Evolutionary conservation across 768 basidiomycete species (phyloP).

Genomic region (Calvatia gigantea): DNA sequence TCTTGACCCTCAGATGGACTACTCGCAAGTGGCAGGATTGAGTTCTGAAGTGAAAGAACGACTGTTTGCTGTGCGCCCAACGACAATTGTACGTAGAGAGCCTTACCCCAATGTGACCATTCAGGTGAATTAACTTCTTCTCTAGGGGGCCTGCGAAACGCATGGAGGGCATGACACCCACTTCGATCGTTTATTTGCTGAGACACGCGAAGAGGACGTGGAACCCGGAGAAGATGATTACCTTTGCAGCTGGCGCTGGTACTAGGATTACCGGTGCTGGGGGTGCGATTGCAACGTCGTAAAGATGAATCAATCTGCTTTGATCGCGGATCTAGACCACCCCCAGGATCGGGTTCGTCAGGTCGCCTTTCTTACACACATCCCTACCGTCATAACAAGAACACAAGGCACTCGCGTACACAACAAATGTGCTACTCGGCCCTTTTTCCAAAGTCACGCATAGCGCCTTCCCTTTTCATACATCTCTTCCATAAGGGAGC

Average conservation of each 20-base stretch:
- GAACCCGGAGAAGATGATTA: constrained; percentile 10
- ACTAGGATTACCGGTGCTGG: neutral
- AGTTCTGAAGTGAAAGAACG: constrained; percentile 75
- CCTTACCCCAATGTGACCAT: neutral
- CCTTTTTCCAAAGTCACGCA: too few species aligned
- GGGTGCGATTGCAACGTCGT: neutral
- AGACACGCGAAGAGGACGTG: constrained; percentile 54
- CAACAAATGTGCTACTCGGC: too few species aligned
- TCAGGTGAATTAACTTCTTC: neutral
- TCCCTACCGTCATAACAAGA: too few species aligned
- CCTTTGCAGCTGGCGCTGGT: neutral
- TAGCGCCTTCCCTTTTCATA: too few species aligned
- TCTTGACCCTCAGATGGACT: constrained; percentile 72
- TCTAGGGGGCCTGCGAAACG: constrained; percentile 84
- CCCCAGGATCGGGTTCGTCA: too few species aligned
- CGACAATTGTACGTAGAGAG: constrained; percentile 53
- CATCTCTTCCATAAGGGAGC: too few species aligned
- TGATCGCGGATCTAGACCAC: too few species aligned
- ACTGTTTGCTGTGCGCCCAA: constrained; percentile 56
- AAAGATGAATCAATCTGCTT: neutral
- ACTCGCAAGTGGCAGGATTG: constrained; percentile 57
- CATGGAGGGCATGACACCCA: constrained; percentile 92
- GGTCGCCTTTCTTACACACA: too few species aligned
- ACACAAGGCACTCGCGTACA: too few species aligned
- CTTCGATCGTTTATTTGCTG: constrained; percentile 64